Evolutionary conservation across 306 rosid genomes (phyloP).

Genomic region (Elaeagnus macrophylla): DNA sequence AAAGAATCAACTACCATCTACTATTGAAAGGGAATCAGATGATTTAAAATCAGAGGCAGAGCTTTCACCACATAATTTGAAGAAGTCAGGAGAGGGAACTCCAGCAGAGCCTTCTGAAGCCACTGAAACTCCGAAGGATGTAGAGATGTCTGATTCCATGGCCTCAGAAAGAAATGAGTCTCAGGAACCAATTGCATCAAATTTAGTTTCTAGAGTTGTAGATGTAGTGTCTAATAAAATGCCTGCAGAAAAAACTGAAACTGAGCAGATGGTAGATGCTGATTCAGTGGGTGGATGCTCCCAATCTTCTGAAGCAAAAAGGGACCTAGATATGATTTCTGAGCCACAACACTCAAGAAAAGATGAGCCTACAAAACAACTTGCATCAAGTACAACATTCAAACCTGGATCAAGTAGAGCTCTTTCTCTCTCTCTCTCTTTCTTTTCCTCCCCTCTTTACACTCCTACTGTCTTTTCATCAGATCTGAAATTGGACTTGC

Average conservation of each 20-base stretch:
- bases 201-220: conserved; percentile 23
- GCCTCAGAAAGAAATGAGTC: conserved; percentile 35
- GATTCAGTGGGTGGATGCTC: conserved; percentile 25
- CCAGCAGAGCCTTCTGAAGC: conserved; percentile 35
- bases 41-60: conserved; percentile 36
- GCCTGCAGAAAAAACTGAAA: conserved; percentile 20
- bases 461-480: too few relatives aligned
- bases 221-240: conserved; percentile 27
- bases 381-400: conserved; percentile 25
- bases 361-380: conserved; percentile 33
- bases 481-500: too few relatives aligned
- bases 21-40: conserved; percentile 23
- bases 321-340: conserved; percentile 39
- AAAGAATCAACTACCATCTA: conserved; percentile 29
- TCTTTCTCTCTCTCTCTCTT: conserved; percentile 10
- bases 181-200: conserved; percentile 30
- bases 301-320: conserved; percentile 28
- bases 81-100: conserved; percentile 31
- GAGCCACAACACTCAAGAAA: conserved; percentile 29
- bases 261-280: conserved; percentile 16
- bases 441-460: background rate
- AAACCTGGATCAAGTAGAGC: conserved; percentile 34
- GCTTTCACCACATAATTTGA: conserved; percentile 32
- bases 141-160: conserved; percentile 29
- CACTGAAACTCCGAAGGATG: conserved; percentile 27